phyloP scores from a whole-genome alignment of 2,329 filamentous ascomycete genomes.

The Chrysoporthe deuterocubensis region DNA sequence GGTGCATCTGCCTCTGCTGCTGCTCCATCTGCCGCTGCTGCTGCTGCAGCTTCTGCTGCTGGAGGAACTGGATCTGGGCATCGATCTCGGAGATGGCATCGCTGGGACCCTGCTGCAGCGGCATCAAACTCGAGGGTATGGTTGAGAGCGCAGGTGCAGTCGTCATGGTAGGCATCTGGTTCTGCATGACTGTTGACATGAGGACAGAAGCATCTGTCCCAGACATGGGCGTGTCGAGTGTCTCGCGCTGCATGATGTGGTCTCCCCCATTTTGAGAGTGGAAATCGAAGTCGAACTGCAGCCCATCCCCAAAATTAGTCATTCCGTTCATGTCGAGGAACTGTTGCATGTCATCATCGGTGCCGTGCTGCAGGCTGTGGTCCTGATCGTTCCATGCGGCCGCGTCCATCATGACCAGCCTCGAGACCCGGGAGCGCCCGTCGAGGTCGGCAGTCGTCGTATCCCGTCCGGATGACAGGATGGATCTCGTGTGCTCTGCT shows the following conservation, averaged over 20 bases:
- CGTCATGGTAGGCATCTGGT: conserved; percentile 54
- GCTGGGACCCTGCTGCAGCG: conserved; percentile 49
- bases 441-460: neutral
- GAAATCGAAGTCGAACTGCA: conserved; percentile 67
- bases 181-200: conserved; percentile 45
- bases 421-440: neutral
- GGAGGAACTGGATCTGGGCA: conserved; percentile 68
- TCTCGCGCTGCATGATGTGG: conserved; percentile 48
- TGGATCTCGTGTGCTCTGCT: neutral
- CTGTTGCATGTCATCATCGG: conserved; percentile 67
- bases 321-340: conserved; percentile 66
- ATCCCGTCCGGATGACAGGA: neutral
- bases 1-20: conserved; percentile 60
- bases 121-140: conserved; percentile 51
- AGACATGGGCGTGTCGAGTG: conserved; percentile 56
- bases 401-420: conserved; percentile 56
- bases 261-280: conserved; percentile 41
- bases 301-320: conserved; percentile 54
- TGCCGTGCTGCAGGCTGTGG: conserved; percentile 53
- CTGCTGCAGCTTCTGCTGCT: conserved; percentile 65
- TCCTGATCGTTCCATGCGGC: conserved; percentile 61
- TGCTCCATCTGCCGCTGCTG: conserved; percentile 63
- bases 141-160: conserved; percentile 49
- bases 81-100: conserved; percentile 64
- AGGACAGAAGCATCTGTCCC: conserved; percentile 47